These are phyloP conservation scores for Trichodelitschia bisporula DNA, from an alignment of 495 filamentous ascomycete genomes.

Conservation along the genomic window DNA sequence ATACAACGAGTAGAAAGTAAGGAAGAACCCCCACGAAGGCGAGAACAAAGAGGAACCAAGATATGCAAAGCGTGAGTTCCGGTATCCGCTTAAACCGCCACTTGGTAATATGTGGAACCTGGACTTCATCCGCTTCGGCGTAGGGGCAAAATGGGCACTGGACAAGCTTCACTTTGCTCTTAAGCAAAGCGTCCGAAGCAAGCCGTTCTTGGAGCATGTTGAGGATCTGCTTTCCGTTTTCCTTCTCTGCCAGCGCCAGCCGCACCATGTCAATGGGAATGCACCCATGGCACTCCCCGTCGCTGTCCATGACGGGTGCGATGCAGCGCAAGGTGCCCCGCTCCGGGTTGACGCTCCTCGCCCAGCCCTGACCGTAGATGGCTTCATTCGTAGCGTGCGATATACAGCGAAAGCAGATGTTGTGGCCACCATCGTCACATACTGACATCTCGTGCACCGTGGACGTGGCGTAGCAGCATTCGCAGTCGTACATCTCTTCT, in stretches of 20 bases:
- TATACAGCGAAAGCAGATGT: conserved; percentile 72
- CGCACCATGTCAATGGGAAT: conserved; percentile 42
- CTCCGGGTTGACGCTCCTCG: conserved; percentile 44
- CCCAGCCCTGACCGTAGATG: conserved; percentile 81
- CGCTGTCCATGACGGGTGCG: conserved; percentile 31
- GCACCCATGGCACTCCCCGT: conserved; percentile 37
- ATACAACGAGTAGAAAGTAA: no score
- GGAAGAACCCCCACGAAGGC: no score
- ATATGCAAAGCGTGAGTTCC: no score
- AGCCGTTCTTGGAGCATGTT: conserved; percentile 52
- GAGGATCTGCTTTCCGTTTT: conserved; percentile 41
- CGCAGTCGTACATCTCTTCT: conserved; percentile 59
- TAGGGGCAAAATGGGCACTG: conserved; percentile 82
- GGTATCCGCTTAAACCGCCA: no score
- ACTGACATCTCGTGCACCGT: conserved; percentile 62
- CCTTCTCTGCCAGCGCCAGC: conserved; percentile 40
- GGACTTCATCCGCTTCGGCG: conserved; percentile 63
- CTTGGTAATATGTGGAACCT: no score
- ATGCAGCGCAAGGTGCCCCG: conserved; percentile 55
- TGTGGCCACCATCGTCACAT: conserved; percentile 44
- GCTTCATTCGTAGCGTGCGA: conserved; percentile 56
- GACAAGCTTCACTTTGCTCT: conserved; percentile 48
- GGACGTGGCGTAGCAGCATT: conserved; percentile 61
- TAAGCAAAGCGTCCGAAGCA: conserved; percentile 43
- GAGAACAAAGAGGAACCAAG: no score